Evolutionary conservation across 768 basidiomycete genomes (phyloP).

Genomic region (Boletus subcaerulescens): DNA sequence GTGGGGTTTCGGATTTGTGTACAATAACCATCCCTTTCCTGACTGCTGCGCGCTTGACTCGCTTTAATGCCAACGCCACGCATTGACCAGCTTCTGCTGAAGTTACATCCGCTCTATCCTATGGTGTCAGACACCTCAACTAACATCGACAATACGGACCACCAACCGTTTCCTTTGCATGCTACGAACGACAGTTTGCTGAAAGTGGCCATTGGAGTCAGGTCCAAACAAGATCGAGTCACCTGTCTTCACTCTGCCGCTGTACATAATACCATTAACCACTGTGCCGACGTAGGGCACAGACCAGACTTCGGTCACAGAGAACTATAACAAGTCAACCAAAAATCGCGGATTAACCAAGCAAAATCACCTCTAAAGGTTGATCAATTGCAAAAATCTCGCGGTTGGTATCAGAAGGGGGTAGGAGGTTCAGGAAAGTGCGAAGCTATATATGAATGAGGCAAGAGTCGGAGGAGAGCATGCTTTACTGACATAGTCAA

Average conservation of each 20-base stretch:
- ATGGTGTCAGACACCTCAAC: slow-evolving; percentile 1
- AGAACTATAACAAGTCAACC: slow-evolving; percentile 52
- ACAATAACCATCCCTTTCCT: slow-evolving; percentile 96
- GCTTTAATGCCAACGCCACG: slow-evolving; percentile 89
- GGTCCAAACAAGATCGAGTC: slow-evolving; percentile 86
- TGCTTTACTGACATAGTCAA: slow-evolving; percentile 58
- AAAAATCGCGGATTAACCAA: background rate
- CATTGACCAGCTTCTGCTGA: slow-evolving; percentile 94
- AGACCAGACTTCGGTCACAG: slow-evolving; percentile 84
- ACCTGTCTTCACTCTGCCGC: slow-evolving; percentile 71
- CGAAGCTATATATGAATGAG: slow-evolving; percentile 52
- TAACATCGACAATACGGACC: background rate
- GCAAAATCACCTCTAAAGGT: slow-evolving; percentile 62
- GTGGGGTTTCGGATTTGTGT: slow-evolving; percentile 72
- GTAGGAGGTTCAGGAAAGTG: slow-evolving; percentile 87
- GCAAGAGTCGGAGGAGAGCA: background rate
- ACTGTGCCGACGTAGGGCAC: slow-evolving; percentile 86
- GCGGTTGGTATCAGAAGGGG: slow-evolving; percentile 80
- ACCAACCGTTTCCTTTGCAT: slow-evolving; percentile 90
- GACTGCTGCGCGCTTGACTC: slow-evolving; percentile 74
- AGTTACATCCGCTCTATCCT: slow-evolving; percentile 66
- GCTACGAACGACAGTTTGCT: slow-evolving; percentile 74
- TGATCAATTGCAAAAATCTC: slow-evolving; percentile 79
- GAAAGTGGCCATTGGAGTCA: slow-evolving; percentile 88
- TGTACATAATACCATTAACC: slow-evolving; percentile 79